A percentile compares a stretch with the other conserved stretches of the same genome.
phyloP scores from a whole-genome alignment of 371 early-diverging fungal species.

The Rhizopus stolonifer region DNA sequence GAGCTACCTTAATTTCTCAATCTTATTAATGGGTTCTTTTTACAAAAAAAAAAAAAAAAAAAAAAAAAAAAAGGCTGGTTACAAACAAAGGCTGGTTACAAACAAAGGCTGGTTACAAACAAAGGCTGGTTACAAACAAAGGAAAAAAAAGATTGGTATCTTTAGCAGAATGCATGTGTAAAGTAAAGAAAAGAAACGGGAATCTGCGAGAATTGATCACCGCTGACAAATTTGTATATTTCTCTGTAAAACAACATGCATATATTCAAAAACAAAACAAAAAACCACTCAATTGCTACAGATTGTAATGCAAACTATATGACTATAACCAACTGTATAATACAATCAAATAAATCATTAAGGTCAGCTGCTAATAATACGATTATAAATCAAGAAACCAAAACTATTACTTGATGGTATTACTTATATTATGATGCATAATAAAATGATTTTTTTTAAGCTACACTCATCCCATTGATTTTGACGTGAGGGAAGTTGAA shows the following conservation, averaged over 20 bases:
- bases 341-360: constrained; percentile 15
- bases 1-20: too few relatives aligned
- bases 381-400: constrained; percentile 5
- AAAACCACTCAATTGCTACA: constrained; percentile 16
- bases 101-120: too few relatives aligned
- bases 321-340: constrained; percentile 7
- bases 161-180: too few relatives aligned
- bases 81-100: too few relatives aligned
- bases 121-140: too few relatives aligned
- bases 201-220: too few relatives aligned
- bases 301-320: constrained; percentile 9
- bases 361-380: constrained; percentile 9
- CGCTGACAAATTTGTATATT: too few relatives aligned
- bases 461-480: neutral
- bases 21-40: too few relatives aligned
- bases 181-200: too few relatives aligned
- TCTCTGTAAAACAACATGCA: constrained; percentile 10
- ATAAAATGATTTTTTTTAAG: constrained; percentile 7
- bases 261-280: constrained; percentile 11
- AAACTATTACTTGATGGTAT: constrained; percentile 11
- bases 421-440: constrained; percentile 9
- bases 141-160: too few relatives aligned
- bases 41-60: too few relatives aligned
- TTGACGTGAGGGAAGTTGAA: neutral
- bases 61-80: too few relatives aligned